Evolutionary conservation across 495 filamentous ascomycete species (phyloP).

Genomic region (Pseudoneurospora amorphoporcata): DNA sequence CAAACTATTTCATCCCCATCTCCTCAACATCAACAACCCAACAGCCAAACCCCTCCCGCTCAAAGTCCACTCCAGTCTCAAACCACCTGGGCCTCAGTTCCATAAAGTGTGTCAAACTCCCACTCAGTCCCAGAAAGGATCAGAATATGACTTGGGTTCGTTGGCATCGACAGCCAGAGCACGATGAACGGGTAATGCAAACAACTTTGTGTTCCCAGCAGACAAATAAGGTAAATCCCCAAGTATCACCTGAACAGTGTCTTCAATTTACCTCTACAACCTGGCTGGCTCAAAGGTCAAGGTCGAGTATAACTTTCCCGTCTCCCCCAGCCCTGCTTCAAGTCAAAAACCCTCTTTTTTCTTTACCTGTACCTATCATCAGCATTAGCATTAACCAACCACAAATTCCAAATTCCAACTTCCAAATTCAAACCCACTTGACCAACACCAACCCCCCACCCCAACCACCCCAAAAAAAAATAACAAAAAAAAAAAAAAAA

Average conservation of each 20-base stretch:
- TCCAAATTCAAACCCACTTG: background rate
- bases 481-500: too few relatives aligned
- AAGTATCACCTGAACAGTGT: too few relatives aligned
- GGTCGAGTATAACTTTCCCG: background rate
- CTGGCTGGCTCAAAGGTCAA: too few relatives aligned
- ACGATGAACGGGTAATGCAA: background rate
- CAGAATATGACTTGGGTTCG: background rate
- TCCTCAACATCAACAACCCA: too few relatives aligned
- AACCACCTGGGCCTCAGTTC: too few relatives aligned
- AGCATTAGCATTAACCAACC: background rate
- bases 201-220: background rate
- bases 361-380: background rate
- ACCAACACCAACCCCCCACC: background rate
- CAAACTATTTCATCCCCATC: background rate
- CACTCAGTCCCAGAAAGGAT: background rate
- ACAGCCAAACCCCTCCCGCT: too few relatives aligned
- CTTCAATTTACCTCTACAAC: too few relatives aligned
- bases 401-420: background rate
- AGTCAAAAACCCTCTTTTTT: too few relatives aligned
- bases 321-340: too few relatives aligned
- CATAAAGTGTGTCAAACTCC: background rate
- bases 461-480: too few relatives aligned
- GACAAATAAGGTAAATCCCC: too few relatives aligned
- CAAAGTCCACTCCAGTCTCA: too few relatives aligned
- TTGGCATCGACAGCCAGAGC: fast-evolving